Base-by-base conservation (phyloP, 768 basidiomycete species). In the Pholiota microspora region DNA sequence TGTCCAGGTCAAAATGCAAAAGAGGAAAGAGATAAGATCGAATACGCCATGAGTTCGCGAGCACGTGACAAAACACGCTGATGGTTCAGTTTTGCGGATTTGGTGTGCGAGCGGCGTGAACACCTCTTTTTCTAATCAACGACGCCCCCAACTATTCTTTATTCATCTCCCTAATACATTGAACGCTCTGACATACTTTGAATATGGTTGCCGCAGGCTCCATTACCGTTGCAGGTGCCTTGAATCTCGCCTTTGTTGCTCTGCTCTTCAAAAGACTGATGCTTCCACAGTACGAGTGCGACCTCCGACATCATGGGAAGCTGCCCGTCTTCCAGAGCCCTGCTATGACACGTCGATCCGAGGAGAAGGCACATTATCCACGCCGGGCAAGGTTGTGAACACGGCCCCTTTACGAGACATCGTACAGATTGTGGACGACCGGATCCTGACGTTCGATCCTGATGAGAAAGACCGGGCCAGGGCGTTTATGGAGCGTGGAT, bases 361-460 rank as follows among this genome's bases (percentile, higher is more conserved):
- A 60, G 81, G 89, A n/a, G 94, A 95, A 61, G 94, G 86, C n/a
- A 82, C 86, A 10, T 81, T 96, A 51, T 87, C 91, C 8, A 79
- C 86, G 2, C 84, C 88, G 4, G 77, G 75, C 23, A 81, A 76
- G 65, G 73, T 81, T 28, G 69, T 77, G 8, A 75, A 80, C 60
- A 75, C 81, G 10, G 73, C 84, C n/a, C 73, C 78, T 32, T 77
- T 90, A 60, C 83, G 87, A 52, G 83, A 90, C 59, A 83, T 94
- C 59, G 83, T 94, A 51, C 92, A 95, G 69, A 84, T 95, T 48
- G 82, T 96, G 57, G 96, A 98, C 72, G 92, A 96, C 75, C 85
- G 94, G 52, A 92, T 96, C 63, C 79, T 98, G 56, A 93, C 92
- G 12, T 99, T 98, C 65, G 97, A 99, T 70, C 94, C 95, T 31